Evolutionary conservation across 306 rosid species (phyloP).

Genomic region (Vigna mungo): DNA sequence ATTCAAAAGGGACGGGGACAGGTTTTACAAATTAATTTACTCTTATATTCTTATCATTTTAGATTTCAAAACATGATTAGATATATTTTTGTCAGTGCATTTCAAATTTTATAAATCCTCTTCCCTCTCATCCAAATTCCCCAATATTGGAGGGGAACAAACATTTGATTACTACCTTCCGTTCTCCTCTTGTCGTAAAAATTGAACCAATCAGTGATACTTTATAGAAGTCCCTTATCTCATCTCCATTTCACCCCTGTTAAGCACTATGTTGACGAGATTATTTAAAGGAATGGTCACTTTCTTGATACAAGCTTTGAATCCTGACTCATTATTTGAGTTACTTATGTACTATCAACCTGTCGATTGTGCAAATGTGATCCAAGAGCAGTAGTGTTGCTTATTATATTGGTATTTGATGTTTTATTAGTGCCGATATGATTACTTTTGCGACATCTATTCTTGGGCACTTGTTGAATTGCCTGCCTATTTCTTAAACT

Average conservation of each 20-base stretch:
- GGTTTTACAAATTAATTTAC: background rate
- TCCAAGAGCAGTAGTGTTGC: background rate
- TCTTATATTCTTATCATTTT: background rate
- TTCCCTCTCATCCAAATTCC: background rate
- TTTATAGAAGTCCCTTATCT: background rate
- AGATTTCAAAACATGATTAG: background rate
- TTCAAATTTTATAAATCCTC: background rate
- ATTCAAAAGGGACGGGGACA: background rate
- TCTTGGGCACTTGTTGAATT: background rate
- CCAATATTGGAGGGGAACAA: background rate
- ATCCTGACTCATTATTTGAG: background rate
- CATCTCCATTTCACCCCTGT: background rate
- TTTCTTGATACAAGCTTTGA: background rate
- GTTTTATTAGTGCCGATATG: background rate
- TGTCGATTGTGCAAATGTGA: background rate
- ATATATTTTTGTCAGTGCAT: background rate
- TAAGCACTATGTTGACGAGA: background rate
- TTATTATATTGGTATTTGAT: slow-evolving; percentile 19
- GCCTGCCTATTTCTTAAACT: background rate
- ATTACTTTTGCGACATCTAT: background rate
- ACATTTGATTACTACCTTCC: background rate
- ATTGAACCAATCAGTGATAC: background rate
- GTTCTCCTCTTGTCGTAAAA: background rate
- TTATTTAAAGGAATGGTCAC: background rate
- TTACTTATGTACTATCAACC: background rate